Evolutionary conservation across 202 grass and related monocot species (phyloP).

Genomic region (Panicum virgatum): DNA sequence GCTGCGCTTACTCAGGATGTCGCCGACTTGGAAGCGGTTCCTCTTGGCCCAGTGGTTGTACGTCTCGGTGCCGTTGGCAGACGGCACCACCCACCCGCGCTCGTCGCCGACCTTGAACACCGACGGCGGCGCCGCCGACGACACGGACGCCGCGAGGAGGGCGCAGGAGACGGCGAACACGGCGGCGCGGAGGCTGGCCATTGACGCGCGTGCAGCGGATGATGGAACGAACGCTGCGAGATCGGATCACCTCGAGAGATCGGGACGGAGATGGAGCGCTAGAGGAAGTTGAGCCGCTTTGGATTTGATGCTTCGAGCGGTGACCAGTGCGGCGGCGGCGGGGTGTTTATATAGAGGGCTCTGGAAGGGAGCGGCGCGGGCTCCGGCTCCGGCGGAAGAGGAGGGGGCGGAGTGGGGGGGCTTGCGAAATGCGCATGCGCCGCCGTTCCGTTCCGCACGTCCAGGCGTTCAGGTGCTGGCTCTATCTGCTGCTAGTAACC

Average conservation of each 20-base stretch:
- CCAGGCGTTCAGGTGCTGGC: too few relatives aligned
- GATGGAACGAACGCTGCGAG: not conserved
- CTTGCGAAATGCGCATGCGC: not conserved
- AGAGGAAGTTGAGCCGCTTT: not conserved
- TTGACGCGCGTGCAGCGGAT: constrained; percentile 7
- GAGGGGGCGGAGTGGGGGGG: not conserved
- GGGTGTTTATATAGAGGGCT: constrained; percentile 28
- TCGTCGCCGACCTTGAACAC: constrained; percentile 62
- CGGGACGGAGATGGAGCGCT: not conserved
- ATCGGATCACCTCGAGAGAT: not conserved
- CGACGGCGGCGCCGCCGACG: not conserved
- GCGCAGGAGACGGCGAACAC: constrained; percentile 18
- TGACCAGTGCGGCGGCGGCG: not conserved
- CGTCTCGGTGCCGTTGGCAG: constrained; percentile 48
- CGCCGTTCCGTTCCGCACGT: too few relatives aligned
- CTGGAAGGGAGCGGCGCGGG: too few relatives aligned
- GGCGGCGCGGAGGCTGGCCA: constrained; percentile 1
- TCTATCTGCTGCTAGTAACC: not conserved
- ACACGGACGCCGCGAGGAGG: constrained; percentile 18
- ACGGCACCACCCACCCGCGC: constrained; percentile 56
- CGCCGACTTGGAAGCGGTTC: constrained; percentile 63
- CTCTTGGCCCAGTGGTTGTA: constrained; percentile 79
- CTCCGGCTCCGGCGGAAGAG: constrained; percentile 12
- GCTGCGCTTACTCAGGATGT: constrained; percentile 62
- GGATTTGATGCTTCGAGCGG: not conserved